Evolutionary conservation across 805 yeast species (phyloP).

Genomic region (Candida ovalis): DNA sequence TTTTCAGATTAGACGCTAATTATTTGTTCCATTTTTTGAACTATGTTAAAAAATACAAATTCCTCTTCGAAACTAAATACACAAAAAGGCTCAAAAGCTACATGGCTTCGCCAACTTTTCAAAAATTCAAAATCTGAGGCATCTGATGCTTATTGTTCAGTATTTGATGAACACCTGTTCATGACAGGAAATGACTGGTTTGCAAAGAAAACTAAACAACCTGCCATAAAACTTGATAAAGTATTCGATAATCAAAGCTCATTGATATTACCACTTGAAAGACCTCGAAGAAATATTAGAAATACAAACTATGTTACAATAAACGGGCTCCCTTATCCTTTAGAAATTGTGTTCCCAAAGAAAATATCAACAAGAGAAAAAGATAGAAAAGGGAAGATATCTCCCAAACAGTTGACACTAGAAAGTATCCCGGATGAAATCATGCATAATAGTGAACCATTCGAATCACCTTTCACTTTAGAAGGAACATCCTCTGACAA

Average conservation of each 20-base stretch:
- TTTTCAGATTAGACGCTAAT: too few species aligned
- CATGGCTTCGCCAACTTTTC: background rate
- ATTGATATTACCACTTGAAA: slow-evolving; percentile 4
- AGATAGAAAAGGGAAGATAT: slow-evolving; percentile 1
- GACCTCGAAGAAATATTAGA: slow-evolving; percentile 1
- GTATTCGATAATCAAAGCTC: background rate
- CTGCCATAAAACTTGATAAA: background rate
- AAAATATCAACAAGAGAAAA: slow-evolving; percentile 20
- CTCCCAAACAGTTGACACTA: background rate
- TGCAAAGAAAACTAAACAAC: background rate
- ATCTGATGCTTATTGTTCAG: background rate
- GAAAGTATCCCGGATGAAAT: background rate
- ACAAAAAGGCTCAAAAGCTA: background rate
- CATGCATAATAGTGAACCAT: background rate
- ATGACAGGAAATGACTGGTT: background rate
- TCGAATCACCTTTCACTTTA: too few species aligned
- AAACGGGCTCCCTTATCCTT: slow-evolving; percentile 28
- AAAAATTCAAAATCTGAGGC: background rate
- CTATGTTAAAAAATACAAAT: too few species aligned
- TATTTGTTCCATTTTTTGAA: too few species aligned
- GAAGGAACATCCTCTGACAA: too few species aligned
- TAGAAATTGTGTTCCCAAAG: slow-evolving; percentile 24
- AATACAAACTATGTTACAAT: slow-evolving; percentile 20
- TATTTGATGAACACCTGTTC: background rate
- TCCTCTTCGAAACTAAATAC: background rate